Base-by-base conservation (phyloP, 2,329 filamentous ascomycete species). In the Phoma sp. region DNA sequence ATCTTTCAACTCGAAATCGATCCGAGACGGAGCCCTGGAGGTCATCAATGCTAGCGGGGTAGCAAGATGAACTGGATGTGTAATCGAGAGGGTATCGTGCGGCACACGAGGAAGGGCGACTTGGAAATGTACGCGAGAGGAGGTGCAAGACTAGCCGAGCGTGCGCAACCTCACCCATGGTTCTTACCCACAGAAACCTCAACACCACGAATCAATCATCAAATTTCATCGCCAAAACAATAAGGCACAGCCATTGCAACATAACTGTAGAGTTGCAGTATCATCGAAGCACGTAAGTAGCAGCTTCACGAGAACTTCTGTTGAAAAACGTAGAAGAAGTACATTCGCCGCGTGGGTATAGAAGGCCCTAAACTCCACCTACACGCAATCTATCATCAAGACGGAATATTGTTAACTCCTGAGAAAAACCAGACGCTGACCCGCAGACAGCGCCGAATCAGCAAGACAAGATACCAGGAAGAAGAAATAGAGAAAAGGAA, bases 101-200 rank as follows among this genome's bases (percentile, higher is more conserved):
- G 25, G 5, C 36, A 15, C 3, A 17, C 12, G n/a, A 26, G 4
- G 9, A 28, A 39, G 26, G 43, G n/a, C 11, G 12, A 12, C 14
- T 43, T 26, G 48, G 12, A 33, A 39, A 14, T 28, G 17, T 33
- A 51, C 34, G 40, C 48, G 48, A 51, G 40, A 32, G 39, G 21
- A 7, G 15, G 28, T 40, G 48, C 33, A 51, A 39, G 48, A 51
- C 15, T 38, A 51, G 26, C 40, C 48, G 48, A 45, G 15, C n/a
- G 12, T 15, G 15, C 17, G 25, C 33, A 17, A 25, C 40, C 11
- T 45, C 28, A 18, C 1, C 33, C 43, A 30, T 20, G 15, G 28
- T 34, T 33, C n/a, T 15, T 32, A 26, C 11, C 26, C 40, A 34
- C 39, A 34, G 25, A 43, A 45, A 33, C 28, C 7, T 39, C 28